phyloP scores from a whole-genome alignment of 352 stramenopile genomes.

The Nothophytophthora sp. region DNA sequence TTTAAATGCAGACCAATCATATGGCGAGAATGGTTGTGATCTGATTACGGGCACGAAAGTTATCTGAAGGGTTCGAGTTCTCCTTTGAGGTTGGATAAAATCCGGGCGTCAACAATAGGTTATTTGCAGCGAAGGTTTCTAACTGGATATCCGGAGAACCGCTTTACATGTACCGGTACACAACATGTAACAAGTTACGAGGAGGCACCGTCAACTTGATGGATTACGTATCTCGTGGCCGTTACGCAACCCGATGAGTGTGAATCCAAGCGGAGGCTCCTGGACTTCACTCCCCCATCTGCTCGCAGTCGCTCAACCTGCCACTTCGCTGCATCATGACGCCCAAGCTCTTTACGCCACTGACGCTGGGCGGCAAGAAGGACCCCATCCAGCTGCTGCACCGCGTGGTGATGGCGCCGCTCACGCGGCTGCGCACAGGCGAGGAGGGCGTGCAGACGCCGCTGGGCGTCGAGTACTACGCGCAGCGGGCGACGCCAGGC shows the following conservation, averaged over 20 bases:
- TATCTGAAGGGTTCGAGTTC: neutral
- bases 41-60: neutral
- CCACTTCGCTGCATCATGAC: slow-evolving; percentile 10
- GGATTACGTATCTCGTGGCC: no score
- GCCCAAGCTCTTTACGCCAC: slow-evolving; percentile 58
- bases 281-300: slow-evolving; percentile 7
- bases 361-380: slow-evolving; percentile 60
- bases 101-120: neutral
- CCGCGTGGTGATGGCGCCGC: slow-evolving; percentile 68
- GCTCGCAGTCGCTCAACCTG: neutral
- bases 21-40: neutral
- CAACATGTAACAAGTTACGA: no score
- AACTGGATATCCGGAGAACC: no score
- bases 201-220: no score
- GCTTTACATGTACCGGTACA: no score
- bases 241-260: slow-evolving; percentile 13
- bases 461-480: slow-evolving; percentile 62
- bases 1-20: neutral
- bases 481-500: slow-evolving; percentile 49
- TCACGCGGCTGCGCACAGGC: slow-evolving; percentile 47
- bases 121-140: no score
- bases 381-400: slow-evolving; percentile 53
- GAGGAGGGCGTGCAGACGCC: slow-evolving; percentile 40
- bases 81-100: no score
- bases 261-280: neutral